Conservation (phyloP, 1,284 basidiomycete species). For the Xanthoconium separans region DNA sequence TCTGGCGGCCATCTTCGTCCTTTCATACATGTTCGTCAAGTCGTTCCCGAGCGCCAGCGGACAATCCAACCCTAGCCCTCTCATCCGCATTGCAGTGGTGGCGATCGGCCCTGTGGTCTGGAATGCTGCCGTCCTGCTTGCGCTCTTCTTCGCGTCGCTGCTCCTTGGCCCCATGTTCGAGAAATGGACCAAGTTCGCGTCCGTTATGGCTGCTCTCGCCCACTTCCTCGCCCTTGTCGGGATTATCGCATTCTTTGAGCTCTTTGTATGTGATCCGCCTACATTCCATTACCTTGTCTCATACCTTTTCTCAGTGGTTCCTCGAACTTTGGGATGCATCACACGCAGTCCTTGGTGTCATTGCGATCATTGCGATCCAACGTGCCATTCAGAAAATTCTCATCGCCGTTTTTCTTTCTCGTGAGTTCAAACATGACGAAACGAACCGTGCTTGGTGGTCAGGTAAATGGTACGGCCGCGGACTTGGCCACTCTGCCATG, state of each 20-base stretch:
- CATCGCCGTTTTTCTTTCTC: constrained; percentile 88
- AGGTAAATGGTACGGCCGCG: constrained; percentile 96
- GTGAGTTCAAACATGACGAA: constrained; percentile 97
- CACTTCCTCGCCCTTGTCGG: constrained; percentile 82
- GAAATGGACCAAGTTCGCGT: constrained; percentile 83
- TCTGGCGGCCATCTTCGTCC: constrained; percentile 74
- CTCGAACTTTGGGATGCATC: constrained; percentile 95
- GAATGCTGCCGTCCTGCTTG: constrained; percentile 88
- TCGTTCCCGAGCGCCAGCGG: constrained; percentile 77
- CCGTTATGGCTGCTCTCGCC: constrained; percentile 87
- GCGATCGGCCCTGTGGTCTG: constrained; percentile 93
- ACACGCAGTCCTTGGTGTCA: constrained; percentile 88
- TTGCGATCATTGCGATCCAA: constrained; percentile 86
- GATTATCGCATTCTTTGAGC: constrained; percentile 88
- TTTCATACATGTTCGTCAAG: constrained; percentile 91
- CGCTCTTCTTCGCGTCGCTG: constrained; percentile 88
- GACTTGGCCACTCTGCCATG: constrained; percentile 83
- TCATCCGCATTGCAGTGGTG: constrained; percentile 89
- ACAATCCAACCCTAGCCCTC: constrained; percentile 63
- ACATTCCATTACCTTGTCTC: constrained; percentile 6
- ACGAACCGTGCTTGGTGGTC: constrained; percentile 98
- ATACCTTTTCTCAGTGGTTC: constrained; percentile 72
- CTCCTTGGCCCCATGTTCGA: constrained; percentile 92
- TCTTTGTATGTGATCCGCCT: constrained; percentile 69
- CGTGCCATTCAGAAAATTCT: constrained; percentile 90